Conservation (phyloP, 352 stramenopile genomes). For the Pelagophyceae sp. region DNA sequence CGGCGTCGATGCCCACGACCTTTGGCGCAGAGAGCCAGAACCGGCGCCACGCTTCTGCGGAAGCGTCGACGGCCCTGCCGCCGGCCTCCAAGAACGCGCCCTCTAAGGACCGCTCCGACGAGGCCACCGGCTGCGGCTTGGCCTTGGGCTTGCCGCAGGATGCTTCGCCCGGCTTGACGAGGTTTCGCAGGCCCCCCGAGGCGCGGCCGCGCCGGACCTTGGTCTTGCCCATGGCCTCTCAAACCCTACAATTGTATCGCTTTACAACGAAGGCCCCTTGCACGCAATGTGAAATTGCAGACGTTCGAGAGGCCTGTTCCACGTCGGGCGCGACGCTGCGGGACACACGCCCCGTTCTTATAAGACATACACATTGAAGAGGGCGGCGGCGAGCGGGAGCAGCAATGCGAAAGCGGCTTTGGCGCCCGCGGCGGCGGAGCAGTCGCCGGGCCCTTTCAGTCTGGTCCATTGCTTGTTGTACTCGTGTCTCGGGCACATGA, state of each 20-base stretch:
- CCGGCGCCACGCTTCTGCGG: background rate
- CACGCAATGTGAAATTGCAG: too few species aligned
- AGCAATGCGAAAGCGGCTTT: too few species aligned
- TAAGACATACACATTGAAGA: too few species aligned
- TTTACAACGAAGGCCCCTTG: too few species aligned
- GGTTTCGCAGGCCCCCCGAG: background rate
- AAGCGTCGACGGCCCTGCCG: background rate
- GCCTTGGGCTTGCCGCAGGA: background rate
- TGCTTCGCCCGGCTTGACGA: background rate
- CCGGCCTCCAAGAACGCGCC: background rate
- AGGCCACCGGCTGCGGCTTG: background rate
- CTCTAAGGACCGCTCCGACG: too few species aligned
- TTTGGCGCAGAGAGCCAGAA: background rate
- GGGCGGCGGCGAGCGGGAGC: too few species aligned
- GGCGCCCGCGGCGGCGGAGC: constrained; percentile 28
- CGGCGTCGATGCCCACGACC: constrained; percentile 1
- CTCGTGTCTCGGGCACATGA: constrained; percentile 76
- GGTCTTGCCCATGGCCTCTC: background rate
- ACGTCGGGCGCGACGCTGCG: too few species aligned
- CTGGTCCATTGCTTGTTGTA: constrained; percentile 42
- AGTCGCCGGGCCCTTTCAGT: constrained; percentile 32
- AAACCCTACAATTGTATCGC: too few species aligned
- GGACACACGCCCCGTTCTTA: too few species aligned
- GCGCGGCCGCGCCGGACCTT: background rate
- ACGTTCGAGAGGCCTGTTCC: too few species aligned